phyloP scores from a whole-genome alignment of 2,329 filamentous ascomycete genomes.

The Neofusicoccum laricinum region DNA sequence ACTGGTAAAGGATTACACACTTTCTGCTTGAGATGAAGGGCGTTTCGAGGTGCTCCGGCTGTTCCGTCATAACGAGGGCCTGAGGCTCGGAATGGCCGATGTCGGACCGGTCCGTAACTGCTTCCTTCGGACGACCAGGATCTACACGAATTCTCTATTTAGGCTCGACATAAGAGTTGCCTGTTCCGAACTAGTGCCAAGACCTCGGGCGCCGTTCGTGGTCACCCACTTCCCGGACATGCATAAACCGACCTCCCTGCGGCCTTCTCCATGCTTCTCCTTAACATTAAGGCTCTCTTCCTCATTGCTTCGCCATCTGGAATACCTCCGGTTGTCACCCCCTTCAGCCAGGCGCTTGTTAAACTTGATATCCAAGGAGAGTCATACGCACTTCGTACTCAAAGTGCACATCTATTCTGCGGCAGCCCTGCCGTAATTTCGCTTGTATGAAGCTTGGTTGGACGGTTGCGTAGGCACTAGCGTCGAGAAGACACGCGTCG shows the following conservation, averaged over 20 bases:
- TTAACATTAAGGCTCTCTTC: too few species aligned
- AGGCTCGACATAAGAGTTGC: background rate
- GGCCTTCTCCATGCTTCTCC: too few species aligned
- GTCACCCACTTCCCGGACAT: background rate
- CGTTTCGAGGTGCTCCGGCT: too few species aligned
- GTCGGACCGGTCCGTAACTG: background rate
- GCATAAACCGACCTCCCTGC: background rate
- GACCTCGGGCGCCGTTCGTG: background rate
- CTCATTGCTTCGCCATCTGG: too few species aligned
- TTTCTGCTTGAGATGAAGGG: too few species aligned
- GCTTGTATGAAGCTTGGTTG: background rate
- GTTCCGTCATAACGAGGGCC: too few species aligned
- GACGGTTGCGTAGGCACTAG: background rate
- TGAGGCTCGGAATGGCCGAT: background rate
- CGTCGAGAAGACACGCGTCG: background rate
- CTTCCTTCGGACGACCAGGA: background rate
- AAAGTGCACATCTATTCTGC: background rate
- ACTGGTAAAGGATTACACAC: too few species aligned
- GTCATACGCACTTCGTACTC: background rate
- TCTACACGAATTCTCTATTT: background rate
- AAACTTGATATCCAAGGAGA: background rate
- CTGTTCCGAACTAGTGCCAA: background rate
- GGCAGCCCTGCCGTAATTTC: background rate
- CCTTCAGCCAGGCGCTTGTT: too few species aligned
- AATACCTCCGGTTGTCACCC: too few species aligned